Conservation (phyloP, 768 basidiomycete genomes). For the Serendipita vermifera region DNA sequence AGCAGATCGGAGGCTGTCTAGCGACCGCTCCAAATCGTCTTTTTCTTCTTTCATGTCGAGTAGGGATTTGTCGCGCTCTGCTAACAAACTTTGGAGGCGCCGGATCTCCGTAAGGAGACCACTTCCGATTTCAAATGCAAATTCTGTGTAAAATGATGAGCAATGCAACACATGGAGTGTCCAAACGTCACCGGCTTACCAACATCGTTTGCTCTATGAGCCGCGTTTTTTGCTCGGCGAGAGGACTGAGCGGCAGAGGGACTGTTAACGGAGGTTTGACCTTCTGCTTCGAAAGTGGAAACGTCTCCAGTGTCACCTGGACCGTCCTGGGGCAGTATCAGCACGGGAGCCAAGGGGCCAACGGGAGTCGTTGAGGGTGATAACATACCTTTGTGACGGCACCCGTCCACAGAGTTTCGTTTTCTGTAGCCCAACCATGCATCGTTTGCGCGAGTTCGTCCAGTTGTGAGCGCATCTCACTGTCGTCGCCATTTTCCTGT, state of each 20-base stretch:
- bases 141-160: conserved; percentile 44
- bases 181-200: conserved; percentile 36
- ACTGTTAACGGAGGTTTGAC: conserved; percentile 34
- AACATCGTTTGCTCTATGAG: conserved; percentile 79
- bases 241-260: conserved; percentile 72
- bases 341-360: background rate
- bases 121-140: conserved; percentile 95
- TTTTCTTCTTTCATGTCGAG: conserved; percentile 87
- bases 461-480: conserved; percentile 58
- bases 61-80: conserved; percentile 84
- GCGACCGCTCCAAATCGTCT: conserved; percentile 68
- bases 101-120: conserved; percentile 84
- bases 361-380: conserved; percentile 3
- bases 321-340: background rate
- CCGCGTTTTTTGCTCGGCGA: conserved; percentile 81
- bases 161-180: conserved; percentile 15
- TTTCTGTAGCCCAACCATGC: conserved; percentile 65
- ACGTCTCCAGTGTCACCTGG: background rate
- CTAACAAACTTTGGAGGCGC: conserved; percentile 77
- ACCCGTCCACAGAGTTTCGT: conserved; percentile 55
- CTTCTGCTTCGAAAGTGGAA: background rate
- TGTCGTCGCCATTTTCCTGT: conserved; percentile 50
- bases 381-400: conserved; percentile 52
- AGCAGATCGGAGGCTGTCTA: conserved; percentile 59
- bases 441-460: conserved; percentile 66